Evolutionary conservation across 2,329 filamentous ascomycete species (phyloP), one percentile per base, ranked within the genome.

Genomic region (Eutypella sp.): DNA sequence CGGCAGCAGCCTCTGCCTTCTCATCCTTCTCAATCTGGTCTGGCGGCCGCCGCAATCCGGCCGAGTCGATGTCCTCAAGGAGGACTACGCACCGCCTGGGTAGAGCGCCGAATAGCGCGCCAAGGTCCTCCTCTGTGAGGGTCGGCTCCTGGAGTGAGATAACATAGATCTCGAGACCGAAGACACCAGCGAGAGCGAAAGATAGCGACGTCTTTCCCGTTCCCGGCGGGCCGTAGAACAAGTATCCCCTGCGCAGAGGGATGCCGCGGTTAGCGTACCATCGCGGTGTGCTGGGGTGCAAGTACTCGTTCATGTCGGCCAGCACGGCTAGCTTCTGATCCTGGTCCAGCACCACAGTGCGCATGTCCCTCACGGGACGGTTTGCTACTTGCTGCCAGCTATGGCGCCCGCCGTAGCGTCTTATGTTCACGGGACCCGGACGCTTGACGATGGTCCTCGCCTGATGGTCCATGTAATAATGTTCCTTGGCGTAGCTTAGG

Each of bases 231-330:
- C 88, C 87, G 55, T 89, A 76, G 52, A 92, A 88, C 0, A 92
- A 74, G 56, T 91, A 92, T 0, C 88, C 89, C 24, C 88, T 69
- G 0, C 88, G 75, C 43, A 91, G 82, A 0, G 87, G 87, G 24
- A 92, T 88, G 0, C 87, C 87, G 2, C 85, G 74, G 40, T 81
- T 81, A 0, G 85, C 80, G 57, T 92, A 92, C 85, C 86, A 92
- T 9, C 75, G 72, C 1, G 81, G 78, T 0, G 82, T 87, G 1
- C 74, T 69, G 0, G 87, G 85, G 44, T 89, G 80, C 0, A 93
- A 71, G 52, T 89, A 92, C 55, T 90, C 86, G 53, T 87, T 87
- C 57, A 92, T 84, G 56, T 93, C 88, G 22, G 70, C 69, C 9
- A 91, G 66, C 3, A 92, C 73, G 25, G 74, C 72, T 2, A 75